Evolutionary conservation across 352 stramenopile genomes (phyloP).

Genomic region (Phytophthora sansomeana): DNA sequence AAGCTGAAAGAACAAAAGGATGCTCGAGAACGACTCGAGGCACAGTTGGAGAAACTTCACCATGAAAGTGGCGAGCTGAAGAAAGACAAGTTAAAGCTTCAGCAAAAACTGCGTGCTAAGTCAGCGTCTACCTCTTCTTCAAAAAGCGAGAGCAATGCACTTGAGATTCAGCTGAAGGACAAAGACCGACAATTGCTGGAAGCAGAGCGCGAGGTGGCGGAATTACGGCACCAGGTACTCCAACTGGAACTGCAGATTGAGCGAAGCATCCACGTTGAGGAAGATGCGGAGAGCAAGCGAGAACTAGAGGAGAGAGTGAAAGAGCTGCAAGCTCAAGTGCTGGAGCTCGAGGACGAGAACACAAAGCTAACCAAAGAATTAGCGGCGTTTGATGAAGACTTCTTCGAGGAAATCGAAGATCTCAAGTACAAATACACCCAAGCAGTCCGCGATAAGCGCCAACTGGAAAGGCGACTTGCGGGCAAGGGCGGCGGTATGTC

Average conservation of each 20-base stretch:
- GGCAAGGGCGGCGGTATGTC: slow-evolving; percentile 11
- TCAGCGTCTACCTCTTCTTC: slow-evolving; percentile 32
- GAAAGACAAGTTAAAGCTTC: slow-evolving; percentile 71
- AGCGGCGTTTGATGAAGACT: slow-evolving; percentile 93
- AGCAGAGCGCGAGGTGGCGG: slow-evolving; percentile 24
- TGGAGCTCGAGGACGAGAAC: slow-evolving; percentile 76
- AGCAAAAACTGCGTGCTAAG: slow-evolving; percentile 68
- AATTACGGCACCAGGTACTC: slow-evolving; percentile 31
- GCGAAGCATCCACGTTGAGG: slow-evolving; percentile 8
- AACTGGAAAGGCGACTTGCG: slow-evolving; percentile 54
- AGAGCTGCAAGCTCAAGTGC: slow-evolving; percentile 50
- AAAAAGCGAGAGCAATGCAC: slow-evolving; percentile 17
- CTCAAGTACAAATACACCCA: slow-evolving; percentile 95
- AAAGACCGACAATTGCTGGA: slow-evolving; percentile 32
- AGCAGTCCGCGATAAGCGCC: slow-evolving; percentile 81
- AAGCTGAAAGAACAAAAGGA: slow-evolving; percentile 65
- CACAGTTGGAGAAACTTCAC: slow-evolving; percentile 51
- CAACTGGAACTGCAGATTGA: slow-evolving; percentile 33
- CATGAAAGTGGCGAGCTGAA: slow-evolving; percentile 49
- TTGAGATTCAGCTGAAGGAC: slow-evolving; percentile 36
- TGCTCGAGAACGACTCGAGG: slow-evolving; percentile 43
- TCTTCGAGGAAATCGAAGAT: slow-evolving; percentile 97
- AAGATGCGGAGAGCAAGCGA: slow-evolving; percentile 5
- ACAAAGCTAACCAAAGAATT: slow-evolving; percentile 79
- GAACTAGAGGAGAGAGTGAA: slow-evolving; percentile 34